Evolutionary conservation across 148 eudicot species (phyloP), one percentile per base, ranked within the genome.

Genomic region (Linanthus parryae): DNA sequence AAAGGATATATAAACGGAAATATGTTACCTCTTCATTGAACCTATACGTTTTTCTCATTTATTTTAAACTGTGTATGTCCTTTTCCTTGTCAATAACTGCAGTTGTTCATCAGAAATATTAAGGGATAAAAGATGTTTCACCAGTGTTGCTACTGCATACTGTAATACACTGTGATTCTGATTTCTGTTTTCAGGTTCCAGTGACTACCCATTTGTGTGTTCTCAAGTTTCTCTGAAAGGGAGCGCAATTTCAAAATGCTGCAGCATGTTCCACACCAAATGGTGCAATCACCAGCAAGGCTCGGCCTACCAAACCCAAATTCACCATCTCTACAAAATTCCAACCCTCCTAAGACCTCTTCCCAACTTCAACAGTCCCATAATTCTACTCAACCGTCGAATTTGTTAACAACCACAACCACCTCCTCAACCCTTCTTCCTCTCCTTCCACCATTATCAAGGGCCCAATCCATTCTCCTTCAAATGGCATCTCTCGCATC

Each of bases 221-320:
- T 27, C 27, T 22, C 21, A 50, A 38, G 52, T 31, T 45, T 63
- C 21, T 34, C 23, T 17, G 19, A 16, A 37, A 28, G 54, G 26
- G 30, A 39, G 47, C 22, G 52, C 35, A 56, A 12, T 40, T 55
- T 27, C 61, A 68, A 65, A 61, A 77, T 77, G 83, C 41, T 77
- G 5, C 75, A 66, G 38, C 73, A 55, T 51, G 65, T 77, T 16
- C 71, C 73, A 7, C 82, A 72, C 25, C 91, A 83, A 41, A 65
- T 74, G 39, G 74, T 77, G 24, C 87, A 79, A 27, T 91, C 95
- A 7, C 97, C 97, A 21, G 97, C 95, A 29, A 72, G 97, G 65
- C 80, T 86, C 3, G 95, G 95, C 39, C 76, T 91, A 48, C 85
- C 95, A 20, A 91, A 72, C 52, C 95, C 97, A 15, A 91, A 81